These are phyloP conservation scores for Candolleomyces aberdarensis DNA, from an alignment of 768 basidiomycete genomes.

Conservation along the genomic window DNA sequence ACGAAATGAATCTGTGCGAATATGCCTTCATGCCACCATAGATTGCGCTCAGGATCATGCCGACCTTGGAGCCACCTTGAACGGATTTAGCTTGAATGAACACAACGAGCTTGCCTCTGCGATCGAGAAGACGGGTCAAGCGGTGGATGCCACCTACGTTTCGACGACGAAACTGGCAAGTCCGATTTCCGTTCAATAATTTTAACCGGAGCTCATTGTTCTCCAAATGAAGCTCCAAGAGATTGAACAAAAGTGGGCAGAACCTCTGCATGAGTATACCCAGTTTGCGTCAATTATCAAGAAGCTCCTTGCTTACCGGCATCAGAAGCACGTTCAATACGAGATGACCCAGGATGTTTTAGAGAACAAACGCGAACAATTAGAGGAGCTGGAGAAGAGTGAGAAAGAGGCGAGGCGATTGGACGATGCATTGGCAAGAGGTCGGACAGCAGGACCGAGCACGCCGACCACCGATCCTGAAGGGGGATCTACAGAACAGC, in stretches of 20 bases:
- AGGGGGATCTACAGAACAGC: slow-evolving; percentile 15
- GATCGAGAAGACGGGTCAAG: slow-evolving; percentile 96
- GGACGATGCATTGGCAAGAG: slow-evolving; percentile 79
- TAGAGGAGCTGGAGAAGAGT: slow-evolving; percentile 90
- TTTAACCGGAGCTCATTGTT: slow-evolving; percentile 4
- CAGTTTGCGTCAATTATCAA: slow-evolving; percentile 96
- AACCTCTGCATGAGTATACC: slow-evolving; percentile 92
- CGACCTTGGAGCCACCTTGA: slow-evolving; percentile 88
- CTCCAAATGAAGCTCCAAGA: slow-evolving; percentile 69
- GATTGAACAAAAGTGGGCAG: slow-evolving; percentile 92
- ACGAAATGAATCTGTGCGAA: background rate
- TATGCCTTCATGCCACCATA: slow-evolving; percentile 20
- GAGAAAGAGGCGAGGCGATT: slow-evolving; percentile 88
- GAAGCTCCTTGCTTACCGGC: slow-evolving; percentile 89
- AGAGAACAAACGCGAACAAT: slow-evolving; percentile 76
- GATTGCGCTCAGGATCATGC: slow-evolving; percentile 85
- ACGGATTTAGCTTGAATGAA: slow-evolving; percentile 92
- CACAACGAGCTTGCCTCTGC: slow-evolving; percentile 68
- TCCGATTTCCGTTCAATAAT: slow-evolving; percentile 5
- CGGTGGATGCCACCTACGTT: slow-evolving; percentile 90
- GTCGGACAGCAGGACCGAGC: slow-evolving; percentile 26
- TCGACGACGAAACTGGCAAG: slow-evolving; percentile 86
- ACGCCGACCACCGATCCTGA: slow-evolving; percentile 23
- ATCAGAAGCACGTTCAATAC: slow-evolving; percentile 97
- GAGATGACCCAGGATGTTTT: slow-evolving; percentile 94